Evolutionary conservation across 2,329 filamentous ascomycete genomes (phyloP), one percentile per base, ranked within the genome.

Genomic region (Ophiostoma angusticollis): DNA sequence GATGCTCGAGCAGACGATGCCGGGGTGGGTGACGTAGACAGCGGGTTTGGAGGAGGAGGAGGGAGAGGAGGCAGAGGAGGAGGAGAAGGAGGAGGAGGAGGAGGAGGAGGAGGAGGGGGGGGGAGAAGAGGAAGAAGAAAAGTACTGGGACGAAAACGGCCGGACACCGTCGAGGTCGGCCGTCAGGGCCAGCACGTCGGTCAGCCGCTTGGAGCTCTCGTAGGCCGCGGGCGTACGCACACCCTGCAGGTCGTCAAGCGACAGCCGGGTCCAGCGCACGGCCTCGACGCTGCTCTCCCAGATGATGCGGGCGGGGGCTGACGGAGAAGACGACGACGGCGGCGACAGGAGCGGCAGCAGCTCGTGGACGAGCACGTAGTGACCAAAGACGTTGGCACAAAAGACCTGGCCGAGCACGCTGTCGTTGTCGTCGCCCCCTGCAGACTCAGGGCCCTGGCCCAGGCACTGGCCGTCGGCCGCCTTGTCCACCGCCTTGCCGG

Each of bases 321-420:
- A 64, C 54, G 28, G 59, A 46, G 41, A 59, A 47, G 23, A 29
- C 18, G 52, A 54, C 74, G 64, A 50, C 64, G 62, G 27, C 18
- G 1, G 22, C 34, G 9, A 21, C 49, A 98, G 69, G 9, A 95
- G 65, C 0, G 84, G 80, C 48, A 81, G 70, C 9, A 96, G 69
- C 53, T 80, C 76, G 57, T 94, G 87, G 13, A 75, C 74, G 18
- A 98, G 74, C 52, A 95, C 63, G 56, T 98, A 96, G 62, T 98
- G 91, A 0, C 91, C 91, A 54, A 98, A 96, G 22, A 94, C 72
- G 54, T 96, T 96, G 35, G 89, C 80, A 55, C 80, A 81, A 56
- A 96, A 98, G 14, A 94, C 76, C 48, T 84, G 70, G 3, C 85
- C 87, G 1, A 98, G 63, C 5, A 65, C 61, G 1, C 80, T 77